Evolutionary conservation across 2,329 filamentous ascomycete species (phyloP), one percentile per base, ranked within the genome.

Genomic region (Dothistroma pini): DNA sequence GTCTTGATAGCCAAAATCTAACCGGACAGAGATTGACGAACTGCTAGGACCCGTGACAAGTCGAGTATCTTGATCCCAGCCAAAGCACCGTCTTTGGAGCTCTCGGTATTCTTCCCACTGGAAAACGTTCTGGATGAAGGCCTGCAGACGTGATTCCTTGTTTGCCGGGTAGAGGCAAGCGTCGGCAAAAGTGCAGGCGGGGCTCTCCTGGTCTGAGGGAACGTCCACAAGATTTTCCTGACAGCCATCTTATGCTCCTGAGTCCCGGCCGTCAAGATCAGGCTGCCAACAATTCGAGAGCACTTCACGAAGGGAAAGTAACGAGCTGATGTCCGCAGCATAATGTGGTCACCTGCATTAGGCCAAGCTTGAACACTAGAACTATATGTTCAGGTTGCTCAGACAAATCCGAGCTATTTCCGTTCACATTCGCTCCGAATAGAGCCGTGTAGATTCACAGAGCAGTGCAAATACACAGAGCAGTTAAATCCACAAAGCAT

Each of bases 51-150:
- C 14, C 57, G 49, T 2, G 57, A 59, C 21, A 59, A 34, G 38
- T 59, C 57, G 16, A 59, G 51, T 19, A 59, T 55, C 51, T 59
- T 59, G 21, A 58, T 35, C 4, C 57, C 57, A n/a, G 31, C 32
- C 51, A 59, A 41, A 22, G 57, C 25, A 35, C 57, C 57, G 10
- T 50, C 25, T 22, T 19, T 22, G 10, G 10, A 16, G 3, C 9
- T 16, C 9, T 4, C 34, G 14, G 34, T 16, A 11, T 38, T 11
- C 34, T 38, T 38, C 9, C 9, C 34, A 10, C 10, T 38, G 34
- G 14, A 38, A 16, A 11, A 16, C 9, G 10, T 38, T 38, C 14
- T 38, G 34, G 14, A 38, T 11, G 34, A 11, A 38, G 34, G 9
- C 9, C 14, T 11, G 34, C 9, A 16, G 34, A 11, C 14, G 2